Evolutionary conservation across 306 rosid species (phyloP).

Genomic region (Mucuna pruriens): DNA sequence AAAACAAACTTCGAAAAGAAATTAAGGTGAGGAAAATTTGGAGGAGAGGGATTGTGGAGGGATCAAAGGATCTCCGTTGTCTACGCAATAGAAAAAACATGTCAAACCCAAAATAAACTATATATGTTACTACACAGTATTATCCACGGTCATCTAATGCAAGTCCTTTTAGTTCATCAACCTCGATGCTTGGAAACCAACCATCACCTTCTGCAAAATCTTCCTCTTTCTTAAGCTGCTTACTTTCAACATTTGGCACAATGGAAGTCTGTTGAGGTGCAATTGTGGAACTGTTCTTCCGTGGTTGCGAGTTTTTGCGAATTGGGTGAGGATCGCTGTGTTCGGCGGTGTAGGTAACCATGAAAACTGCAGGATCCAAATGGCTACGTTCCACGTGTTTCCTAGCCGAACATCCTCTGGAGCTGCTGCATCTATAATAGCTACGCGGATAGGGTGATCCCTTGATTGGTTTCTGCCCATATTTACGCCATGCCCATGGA

Average conservation of each 20-base stretch:
- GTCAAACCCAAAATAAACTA: neutral
- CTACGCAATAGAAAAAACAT: neutral
- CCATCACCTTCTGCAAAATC: conserved; percentile 13
- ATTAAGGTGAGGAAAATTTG: neutral
- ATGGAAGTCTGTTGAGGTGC: conserved; percentile 5
- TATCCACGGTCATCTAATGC: conserved; percentile 33
- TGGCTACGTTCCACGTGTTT: conserved; percentile 72
- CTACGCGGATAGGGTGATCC: conserved; percentile 87
- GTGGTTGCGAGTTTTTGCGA: conserved; percentile 58
- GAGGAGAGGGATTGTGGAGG: neutral
- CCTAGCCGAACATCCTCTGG: conserved; percentile 74
- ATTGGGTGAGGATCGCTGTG: conserved; percentile 68
- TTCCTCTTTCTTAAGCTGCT: conserved; percentile 12
- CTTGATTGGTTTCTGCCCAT: conserved; percentile 86
- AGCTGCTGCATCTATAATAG: conserved; percentile 77
- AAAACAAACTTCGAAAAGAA: neutral
- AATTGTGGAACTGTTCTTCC: conserved; percentile 41
- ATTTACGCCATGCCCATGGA: conserved; percentile 85
- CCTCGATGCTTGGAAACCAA: conserved; percentile 25
- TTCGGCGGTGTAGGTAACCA: conserved; percentile 68
- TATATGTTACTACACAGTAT: neutral
- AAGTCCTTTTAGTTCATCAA: conserved; percentile 35
- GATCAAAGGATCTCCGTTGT: neutral
- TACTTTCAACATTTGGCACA: neutral
- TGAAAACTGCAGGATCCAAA: conserved; percentile 57